phyloP scores from a whole-genome alignment of 441 rosid genomes.

The Monsonia emarginata region DNA sequence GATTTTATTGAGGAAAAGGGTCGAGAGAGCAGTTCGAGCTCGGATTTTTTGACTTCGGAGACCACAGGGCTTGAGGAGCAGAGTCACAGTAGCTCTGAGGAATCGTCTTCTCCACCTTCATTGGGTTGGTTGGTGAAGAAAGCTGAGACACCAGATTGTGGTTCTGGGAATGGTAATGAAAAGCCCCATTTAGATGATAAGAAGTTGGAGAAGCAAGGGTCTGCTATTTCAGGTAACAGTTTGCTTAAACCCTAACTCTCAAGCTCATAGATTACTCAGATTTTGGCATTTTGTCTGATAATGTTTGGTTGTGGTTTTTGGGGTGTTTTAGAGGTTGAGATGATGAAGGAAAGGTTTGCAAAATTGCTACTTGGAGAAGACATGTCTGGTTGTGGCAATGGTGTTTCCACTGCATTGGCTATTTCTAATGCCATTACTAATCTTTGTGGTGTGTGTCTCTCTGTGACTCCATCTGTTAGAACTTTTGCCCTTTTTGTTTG shows the following conservation, averaged over 20 bases:
- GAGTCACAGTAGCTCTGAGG: constrained; percentile 55
- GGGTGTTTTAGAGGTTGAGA: constrained; percentile 53
- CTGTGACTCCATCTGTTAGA: too few species aligned
- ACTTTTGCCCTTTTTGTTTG: too few species aligned
- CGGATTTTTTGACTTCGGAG: constrained; percentile 58
- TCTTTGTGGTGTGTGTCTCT: constrained; percentile 76
- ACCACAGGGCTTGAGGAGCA: constrained; percentile 49
- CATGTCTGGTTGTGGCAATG: constrained; percentile 96
- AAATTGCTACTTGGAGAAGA: constrained; percentile 92
- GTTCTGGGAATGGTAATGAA: constrained; percentile 22
- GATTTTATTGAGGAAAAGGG: constrained; percentile 38
- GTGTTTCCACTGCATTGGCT: constrained; percentile 82
- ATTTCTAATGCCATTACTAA: constrained; percentile 92
- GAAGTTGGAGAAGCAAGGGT: constrained; percentile 31
- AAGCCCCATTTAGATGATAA: constrained; percentile 19
- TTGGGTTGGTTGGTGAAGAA: constrained; percentile 44
- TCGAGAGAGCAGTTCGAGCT: constrained; percentile 65
- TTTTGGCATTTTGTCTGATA: neutral
- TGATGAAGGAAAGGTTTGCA: constrained; percentile 96
- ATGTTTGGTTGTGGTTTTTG: constrained; percentile 6
- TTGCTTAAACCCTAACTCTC: neutral
- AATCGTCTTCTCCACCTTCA: constrained; percentile 49
- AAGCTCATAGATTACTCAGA: too few species aligned
- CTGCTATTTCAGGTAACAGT: constrained; percentile 49
- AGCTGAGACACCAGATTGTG: constrained; percentile 28